A percentile compares a stretch with the other conserved stretches of the same genome.
Evolutionary conservation across 164 flowering plant genomes (phyloP).

Genomic region (Platanus orientalis): DNA sequence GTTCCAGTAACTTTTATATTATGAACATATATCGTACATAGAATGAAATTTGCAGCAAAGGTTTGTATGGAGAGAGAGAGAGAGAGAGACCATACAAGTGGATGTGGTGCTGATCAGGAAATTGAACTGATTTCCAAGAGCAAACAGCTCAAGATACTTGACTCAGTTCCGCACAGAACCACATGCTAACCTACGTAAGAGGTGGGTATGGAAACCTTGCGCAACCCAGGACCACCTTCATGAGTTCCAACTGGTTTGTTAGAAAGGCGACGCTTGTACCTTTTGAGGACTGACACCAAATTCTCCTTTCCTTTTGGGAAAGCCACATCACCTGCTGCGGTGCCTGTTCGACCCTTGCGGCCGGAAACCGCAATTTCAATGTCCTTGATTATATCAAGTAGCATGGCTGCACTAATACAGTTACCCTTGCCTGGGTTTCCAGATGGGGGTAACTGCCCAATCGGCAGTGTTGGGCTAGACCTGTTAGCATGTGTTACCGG

Average conservation of each 20-base stretch:
- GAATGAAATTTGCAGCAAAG: slow-evolving; percentile 28
- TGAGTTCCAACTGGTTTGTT: slow-evolving; percentile 24
- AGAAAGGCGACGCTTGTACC: slow-evolving; percentile 66
- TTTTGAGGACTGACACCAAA: slow-evolving; percentile 86
- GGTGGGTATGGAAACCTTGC: slow-evolving; percentile 26
- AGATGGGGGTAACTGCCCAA: slow-evolving; percentile 55
- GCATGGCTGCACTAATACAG: slow-evolving; percentile 58
- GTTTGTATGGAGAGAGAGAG: slow-evolving; percentile 1
- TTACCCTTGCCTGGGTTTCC: slow-evolving; percentile 55
- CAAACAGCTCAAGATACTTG: slow-evolving; percentile 7
- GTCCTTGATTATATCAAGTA: slow-evolving; percentile 77
- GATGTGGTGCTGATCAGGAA: not conserved
- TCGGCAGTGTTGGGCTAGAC: slow-evolving; percentile 43
- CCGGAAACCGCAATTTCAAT: slow-evolving; percentile 82
- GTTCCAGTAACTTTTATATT: slow-evolving; percentile 25
- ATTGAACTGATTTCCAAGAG: slow-evolving; percentile 17
- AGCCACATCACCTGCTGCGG: slow-evolving; percentile 98
- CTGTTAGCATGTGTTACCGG: slow-evolving; percentile 40
- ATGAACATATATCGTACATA: slow-evolving; percentile 27
- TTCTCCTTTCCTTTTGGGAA: slow-evolving; percentile 98
- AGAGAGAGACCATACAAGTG: not conserved
- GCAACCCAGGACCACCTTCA: slow-evolving; percentile 17
- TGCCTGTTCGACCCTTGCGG: slow-evolving; percentile 87
- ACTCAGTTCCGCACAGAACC: slow-evolving; percentile 2
- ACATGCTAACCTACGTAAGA: slow-evolving; percentile 16